These are phyloP conservation scores for Dactylellina parvicollis DNA, from an alignment of 2,329 filamentous ascomycete genomes.

Conservation along the genomic window DNA sequence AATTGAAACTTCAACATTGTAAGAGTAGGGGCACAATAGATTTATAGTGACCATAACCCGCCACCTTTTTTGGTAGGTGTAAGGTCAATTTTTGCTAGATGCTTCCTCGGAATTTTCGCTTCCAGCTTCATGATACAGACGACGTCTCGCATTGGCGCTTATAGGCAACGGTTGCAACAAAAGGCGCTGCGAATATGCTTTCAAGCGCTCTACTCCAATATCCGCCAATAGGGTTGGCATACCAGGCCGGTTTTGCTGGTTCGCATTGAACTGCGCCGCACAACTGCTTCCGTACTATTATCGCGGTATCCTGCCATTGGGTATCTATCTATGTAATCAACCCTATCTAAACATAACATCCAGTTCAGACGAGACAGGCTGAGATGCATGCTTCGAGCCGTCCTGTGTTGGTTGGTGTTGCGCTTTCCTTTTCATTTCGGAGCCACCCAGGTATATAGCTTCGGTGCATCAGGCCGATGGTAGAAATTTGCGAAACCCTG, in stretches of 20 bases:
- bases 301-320: too few species aligned
- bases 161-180: constrained; percentile 25
- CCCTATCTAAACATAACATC: too few species aligned
- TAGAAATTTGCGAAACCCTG: background rate
- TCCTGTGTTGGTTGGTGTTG: too few species aligned
- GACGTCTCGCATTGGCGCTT: constrained; percentile 42
- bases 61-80: background rate
- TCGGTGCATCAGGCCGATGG: background rate
- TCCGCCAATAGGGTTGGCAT: constrained; percentile 33
- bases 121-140: constrained; percentile 17
- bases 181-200: constrained; percentile 24
- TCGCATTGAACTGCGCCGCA: constrained; percentile 18
- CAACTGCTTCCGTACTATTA: background rate
- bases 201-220: constrained; percentile 29
- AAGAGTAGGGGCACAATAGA: background rate
- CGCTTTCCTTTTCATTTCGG: too few species aligned
- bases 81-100: too few species aligned
- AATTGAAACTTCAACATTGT: background rate
- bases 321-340: too few species aligned
- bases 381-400: too few species aligned
- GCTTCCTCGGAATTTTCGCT: background rate
- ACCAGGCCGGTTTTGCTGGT: background rate
- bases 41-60: background rate
- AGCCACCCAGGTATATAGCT: too few species aligned
- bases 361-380: too few species aligned